Evolutionary conservation across 2,329 filamentous ascomycete species (phyloP), one percentile per base, ranked within the genome.

Genomic region (Cladophialophora exuberans): DNA sequence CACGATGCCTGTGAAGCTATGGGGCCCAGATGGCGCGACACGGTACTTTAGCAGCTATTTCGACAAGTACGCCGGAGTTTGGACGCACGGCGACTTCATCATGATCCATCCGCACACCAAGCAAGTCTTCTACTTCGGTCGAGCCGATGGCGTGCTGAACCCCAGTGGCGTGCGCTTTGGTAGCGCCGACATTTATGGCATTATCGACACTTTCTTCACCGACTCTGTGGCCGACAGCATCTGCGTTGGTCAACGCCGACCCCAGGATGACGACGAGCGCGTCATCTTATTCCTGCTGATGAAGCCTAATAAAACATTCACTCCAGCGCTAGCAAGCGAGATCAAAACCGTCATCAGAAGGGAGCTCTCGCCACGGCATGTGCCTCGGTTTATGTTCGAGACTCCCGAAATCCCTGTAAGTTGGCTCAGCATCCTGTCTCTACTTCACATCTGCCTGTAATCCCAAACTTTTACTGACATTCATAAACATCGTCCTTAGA

Each of bases 131-230:
- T 85, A 91, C 62, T 78, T 89, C 0, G 88, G 88, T 1, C 79
- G 88, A 1, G 86, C 84, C 1, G 62, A 67, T 42, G 64, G 62
- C 22, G 64, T 64, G 30, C 46, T 63, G 11, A 99, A 99, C 69
- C 94, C 93, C 0, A 84, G 87, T 0, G 93, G 94, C 2, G 90
- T 99, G 17, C 80, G 93, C 0, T 97, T 99, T 68, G 93, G 93
- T 4, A 90, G 86, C 25, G 90, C 93, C 0, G 93, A 99, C 76
- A 96, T 99, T 17, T 97, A 97, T 73, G 97, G 96, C 69, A 80
- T 97, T 11, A 76, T 97, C 25, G 70, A 71, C 25, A 64, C 66
- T 42, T 66, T 80, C 51, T 92, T 93, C 59, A 74, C 82, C 0
- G 76, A 80, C 11, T 74, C 79, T 45, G 73, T 94, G 2, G 76